Base-by-base conservation (phyloP, 2,329 filamentous ascomycete genomes). In the Paecilomyces formosus region DNA sequence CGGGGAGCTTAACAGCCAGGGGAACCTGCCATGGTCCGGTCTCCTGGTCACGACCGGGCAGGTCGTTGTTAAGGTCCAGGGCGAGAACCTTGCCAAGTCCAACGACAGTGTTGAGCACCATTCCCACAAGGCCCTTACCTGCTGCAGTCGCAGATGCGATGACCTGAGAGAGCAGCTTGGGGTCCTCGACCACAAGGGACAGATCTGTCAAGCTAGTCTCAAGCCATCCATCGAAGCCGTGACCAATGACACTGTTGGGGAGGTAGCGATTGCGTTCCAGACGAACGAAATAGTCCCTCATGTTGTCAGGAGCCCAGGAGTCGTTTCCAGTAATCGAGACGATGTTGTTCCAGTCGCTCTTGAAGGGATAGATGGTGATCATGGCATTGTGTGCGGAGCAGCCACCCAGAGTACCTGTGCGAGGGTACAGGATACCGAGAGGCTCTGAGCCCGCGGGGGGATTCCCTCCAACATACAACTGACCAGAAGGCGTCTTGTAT, bases 311-410 rank as follows among this genome's bases (percentile, higher is more conserved):
- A 0, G 75, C 71, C 85, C 84, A 87, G 0, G 81, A 82, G 0
- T 72, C 64, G 64, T 88, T 84, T 13, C 84, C 84, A 7, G 85
- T 88, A 33, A 86, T 65, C 12, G 70, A 66, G 9, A 78, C 80
- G 52, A 87, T 79, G 59, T 80, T 68, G 31, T 83, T 74, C 74
- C 82, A 88, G 69, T 88, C 85, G 31, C 77, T 79, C 53, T 82
- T 77, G 56, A 82, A 78, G 0, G 85, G 84, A 61, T 83, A 80
- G 26, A 85, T 76, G 18, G 80, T 79, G 54, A 87, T 81, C 57
- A 85, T 72, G 11, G 83, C 84, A 53, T 85, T 85, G 69, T 88
- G 85, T n/a, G 80, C 78, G 1, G 82, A 79, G 69, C 83, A 85
- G 2, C 83, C 83, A 57, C 83, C 82, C 0, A 85, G 70, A 22